Evolutionary conservation across 2,329 filamentous ascomycete species (phyloP), one percentile per base, ranked within the genome.

Genomic region (Clonostachys rhizophaga): DNA sequence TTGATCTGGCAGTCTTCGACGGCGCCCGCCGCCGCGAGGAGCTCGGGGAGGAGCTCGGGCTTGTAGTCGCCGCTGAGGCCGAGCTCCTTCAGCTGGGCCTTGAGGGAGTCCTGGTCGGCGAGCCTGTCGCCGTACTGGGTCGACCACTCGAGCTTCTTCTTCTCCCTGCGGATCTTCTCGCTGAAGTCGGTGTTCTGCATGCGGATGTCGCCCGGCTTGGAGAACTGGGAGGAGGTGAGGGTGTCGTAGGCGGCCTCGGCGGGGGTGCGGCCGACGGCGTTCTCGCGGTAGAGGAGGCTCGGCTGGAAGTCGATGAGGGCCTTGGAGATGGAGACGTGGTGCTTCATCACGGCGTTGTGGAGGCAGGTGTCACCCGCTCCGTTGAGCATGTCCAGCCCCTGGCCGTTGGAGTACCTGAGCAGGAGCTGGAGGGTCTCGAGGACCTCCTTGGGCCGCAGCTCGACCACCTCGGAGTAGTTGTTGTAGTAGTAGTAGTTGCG

Each of bases 231-330:
- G 8, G 66, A 63, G 3, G 78, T 66, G 50, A 75, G 74, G 2
- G 64, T 62, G 45, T 87, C 83, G 44, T 79, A 69, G 0, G 84
- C 81, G 43, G 88, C 66, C 55, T 94, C 88, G 30, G 76, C 72
- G 0, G 89, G 85, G 0, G 88, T 94, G 14, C 79, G 76, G 2
- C 89, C 89, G 0, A 87, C 87, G 0, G 87, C 81, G 54, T 91
- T 91, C 61, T 94, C 89, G 18, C 83, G 78, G 54, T 79, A 75
- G 1, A 90, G 67, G 2, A 91, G 70, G 24, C 73, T 70, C 0
- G 84, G 79, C 16, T 78, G 72, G 53, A 69, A 69, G 10, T 77
- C 67, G 11, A 91, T 64, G 4, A 87, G 56, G 4, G 69, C 56
- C 13, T 69, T 63, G 37, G 68, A 55, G 2, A 76, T 54, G 35